These are phyloP conservation scores for Tylopilus balloui DNA, from an alignment of 768 basidiomycete species.

Conservation along the genomic window DNA sequence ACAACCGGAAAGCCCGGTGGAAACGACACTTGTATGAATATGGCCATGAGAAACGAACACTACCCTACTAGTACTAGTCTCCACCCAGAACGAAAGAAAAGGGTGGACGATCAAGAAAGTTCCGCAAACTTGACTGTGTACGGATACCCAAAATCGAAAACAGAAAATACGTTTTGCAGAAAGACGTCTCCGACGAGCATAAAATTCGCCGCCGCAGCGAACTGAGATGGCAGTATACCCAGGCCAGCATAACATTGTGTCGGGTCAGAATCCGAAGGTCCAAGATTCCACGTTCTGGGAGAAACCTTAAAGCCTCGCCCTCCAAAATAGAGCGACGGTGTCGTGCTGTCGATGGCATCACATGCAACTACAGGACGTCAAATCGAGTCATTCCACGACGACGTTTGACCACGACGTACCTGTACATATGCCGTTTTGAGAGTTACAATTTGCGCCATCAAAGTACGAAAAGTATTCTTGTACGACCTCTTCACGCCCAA, in stretches of 20 bases:
- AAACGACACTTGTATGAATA: background rate
- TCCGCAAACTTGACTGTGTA: slow-evolving; percentile 35
- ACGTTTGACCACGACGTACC: slow-evolving; percentile 8
- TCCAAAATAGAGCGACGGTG: slow-evolving; percentile 31
- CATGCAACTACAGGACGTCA: slow-evolving; percentile 14
- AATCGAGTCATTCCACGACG: background rate
- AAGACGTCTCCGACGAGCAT: slow-evolving; percentile 27
- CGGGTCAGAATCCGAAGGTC: slow-evolving; percentile 17
- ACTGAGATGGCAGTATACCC: slow-evolving; percentile 7
- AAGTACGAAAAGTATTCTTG: slow-evolving; percentile 22
- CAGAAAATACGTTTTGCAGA: slow-evolving; percentile 20
- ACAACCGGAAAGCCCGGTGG: background rate
- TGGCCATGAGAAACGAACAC: too few relatives aligned
- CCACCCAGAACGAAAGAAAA: too few relatives aligned
- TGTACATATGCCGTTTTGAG: slow-evolving; percentile 30
- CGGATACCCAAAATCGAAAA: slow-evolving; percentile 22
- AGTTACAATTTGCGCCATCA: slow-evolving; percentile 16
- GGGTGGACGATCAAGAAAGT: slow-evolving; percentile 7
- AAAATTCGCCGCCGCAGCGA: background rate
- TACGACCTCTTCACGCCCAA: slow-evolving; percentile 18
- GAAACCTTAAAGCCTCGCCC: slow-evolving; percentile 32
- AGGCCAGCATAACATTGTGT: slow-evolving; percentile 33
- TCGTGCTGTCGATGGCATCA: slow-evolving; percentile 15
- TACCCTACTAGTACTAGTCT: too few relatives aligned
- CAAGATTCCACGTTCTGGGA: slow-evolving; percentile 37